Evolutionary conservation across 1,139 yeast genomes (phyloP).

Genomic region (Lizanozyma gosingica): DNA sequence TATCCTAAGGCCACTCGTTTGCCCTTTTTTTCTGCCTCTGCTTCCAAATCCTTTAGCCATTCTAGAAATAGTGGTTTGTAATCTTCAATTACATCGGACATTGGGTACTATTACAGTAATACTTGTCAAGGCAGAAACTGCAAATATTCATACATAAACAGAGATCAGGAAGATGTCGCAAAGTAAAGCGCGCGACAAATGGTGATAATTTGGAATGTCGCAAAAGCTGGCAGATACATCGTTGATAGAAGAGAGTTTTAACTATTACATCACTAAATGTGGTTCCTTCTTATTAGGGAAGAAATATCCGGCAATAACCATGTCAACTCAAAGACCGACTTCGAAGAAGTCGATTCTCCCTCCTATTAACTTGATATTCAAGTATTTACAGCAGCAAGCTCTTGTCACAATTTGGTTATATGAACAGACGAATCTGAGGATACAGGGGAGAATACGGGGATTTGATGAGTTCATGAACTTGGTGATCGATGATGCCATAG

Average conservation of each 20-base stretch:
- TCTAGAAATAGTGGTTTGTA: constrained; percentile 31
- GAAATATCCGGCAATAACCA: neutral
- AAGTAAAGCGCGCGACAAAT: neutral
- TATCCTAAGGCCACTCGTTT: constrained; percentile 37
- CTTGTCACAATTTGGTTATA: constrained; percentile 79
- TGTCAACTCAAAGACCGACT: neutral
- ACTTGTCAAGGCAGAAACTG: too few relatives aligned
- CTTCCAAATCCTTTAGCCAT: constrained; percentile 48
- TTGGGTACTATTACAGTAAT: too few relatives aligned
- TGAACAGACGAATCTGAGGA: constrained; percentile 70
- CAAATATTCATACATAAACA: too few relatives aligned
- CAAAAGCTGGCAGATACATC: too few relatives aligned
- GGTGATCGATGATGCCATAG: constrained; percentile 85
- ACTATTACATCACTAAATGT: too few relatives aligned
- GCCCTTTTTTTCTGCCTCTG: constrained; percentile 30
- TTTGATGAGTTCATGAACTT: constrained; percentile 97
- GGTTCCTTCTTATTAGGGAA: too few relatives aligned
- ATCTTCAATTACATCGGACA: constrained; percentile 10
- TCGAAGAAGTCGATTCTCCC: constrained; percentile 45
- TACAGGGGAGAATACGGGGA: constrained; percentile 82
- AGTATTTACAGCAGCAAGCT: constrained; percentile 74
- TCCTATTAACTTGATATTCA: constrained; percentile 86
- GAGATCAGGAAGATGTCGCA: too few relatives aligned
- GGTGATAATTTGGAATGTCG: neutral
- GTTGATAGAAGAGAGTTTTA: too few relatives aligned